phyloP scores from a whole-genome alignment of 495 filamentous ascomycete genomes.

The Podospora fimiseda region DNA sequence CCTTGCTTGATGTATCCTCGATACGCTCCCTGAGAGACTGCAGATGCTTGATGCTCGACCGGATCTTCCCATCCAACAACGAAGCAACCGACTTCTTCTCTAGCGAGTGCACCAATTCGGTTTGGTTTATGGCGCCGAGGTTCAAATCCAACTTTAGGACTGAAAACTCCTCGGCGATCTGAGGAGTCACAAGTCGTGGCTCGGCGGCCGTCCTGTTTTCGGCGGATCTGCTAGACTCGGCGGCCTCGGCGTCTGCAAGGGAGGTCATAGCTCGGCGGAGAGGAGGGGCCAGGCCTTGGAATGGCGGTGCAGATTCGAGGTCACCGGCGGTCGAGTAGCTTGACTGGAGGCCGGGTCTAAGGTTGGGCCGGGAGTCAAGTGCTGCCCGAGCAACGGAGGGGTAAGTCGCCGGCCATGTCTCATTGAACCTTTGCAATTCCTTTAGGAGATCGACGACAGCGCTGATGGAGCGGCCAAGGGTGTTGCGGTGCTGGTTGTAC shows the following conservation, averaged over 20 bases:
- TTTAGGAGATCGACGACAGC: conserved; percentile 71
- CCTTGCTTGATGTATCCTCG: conserved; percentile 95
- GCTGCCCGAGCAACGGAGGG: conserved; percentile 70
- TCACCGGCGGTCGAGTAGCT: conserved; percentile 42
- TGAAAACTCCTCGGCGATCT: conserved; percentile 93
- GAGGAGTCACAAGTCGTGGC: conserved; percentile 75
- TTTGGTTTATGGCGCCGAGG: conserved; percentile 74
- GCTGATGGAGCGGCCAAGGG: conserved; percentile 78
- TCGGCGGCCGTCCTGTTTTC: conserved; percentile 52
- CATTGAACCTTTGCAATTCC: conserved; percentile 80
- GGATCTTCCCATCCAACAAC: conserved; percentile 87
- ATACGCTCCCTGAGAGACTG: conserved; percentile 82
- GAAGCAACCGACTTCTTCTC: conserved; percentile 87
- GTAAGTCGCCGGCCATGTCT: conserved; percentile 90
- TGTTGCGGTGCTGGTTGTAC: conserved; percentile 84
- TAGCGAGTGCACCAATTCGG: conserved; percentile 92
- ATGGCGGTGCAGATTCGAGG: conserved; percentile 10
- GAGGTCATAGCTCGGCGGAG: conserved; percentile 69
- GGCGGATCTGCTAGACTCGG: conserved; percentile 66
- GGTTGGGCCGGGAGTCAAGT: conserved; percentile 31
- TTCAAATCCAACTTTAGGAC: conserved; percentile 92
- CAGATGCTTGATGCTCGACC: conserved; percentile 85
- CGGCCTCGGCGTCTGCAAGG: conserved; percentile 54
- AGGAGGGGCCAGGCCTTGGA: conserved; percentile 38
- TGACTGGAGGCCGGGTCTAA: conserved; percentile 49